Base-by-base conservation (phyloP, 2,329 filamentous ascomycete species). In the Claviceps spartinae region DNA sequence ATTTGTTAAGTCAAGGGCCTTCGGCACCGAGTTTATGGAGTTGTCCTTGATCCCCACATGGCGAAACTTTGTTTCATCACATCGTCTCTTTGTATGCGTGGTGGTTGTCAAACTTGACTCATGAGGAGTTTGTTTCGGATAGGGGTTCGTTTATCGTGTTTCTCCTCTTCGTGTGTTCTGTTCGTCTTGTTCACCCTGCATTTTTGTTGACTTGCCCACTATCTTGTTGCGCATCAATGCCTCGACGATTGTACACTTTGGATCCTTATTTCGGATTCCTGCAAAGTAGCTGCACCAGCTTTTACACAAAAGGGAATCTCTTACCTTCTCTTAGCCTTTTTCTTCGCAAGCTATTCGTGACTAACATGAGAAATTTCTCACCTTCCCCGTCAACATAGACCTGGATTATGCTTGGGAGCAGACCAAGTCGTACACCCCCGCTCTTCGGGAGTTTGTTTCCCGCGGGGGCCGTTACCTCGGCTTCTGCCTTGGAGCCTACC, bases 401-500 rank as follows among this genome's bases (percentile, higher is more conserved):
- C 54, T 63, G 3, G 46, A 58, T 5, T 48, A 52, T 13, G 53
- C 58, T 2, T 63, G 56, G 56, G 26, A 48, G n/a, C 44, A 54
- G 30, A 45, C 59, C 36, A 56, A 57, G 47, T 41, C 52, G 5
- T 56, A 56, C 30, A 55, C 55, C 6, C 26, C 50, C 2, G 24
- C 51, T 2, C 55, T 63, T 11, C 51, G 52, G 16, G 43, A 58
- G 7, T 63, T 60, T 53, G 56, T 63, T 7, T 52, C 55, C 13
- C 48, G 48, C 14, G 60, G 61, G 4, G 60, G 61, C 3, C 54
- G 54, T 16, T 63, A 62, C 47, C 49, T 63, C 1, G 61, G 60
- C 26, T 62, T 63, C 51, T 63, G 61, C 40, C 59, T 63, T 11
- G 61, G 61, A 8, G 59, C 61, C 3, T 63, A 60, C 36, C 53